Percentiles rank a stretch among this genome's conserved stretches.
Evolutionary conservation across 2,329 filamentous ascomycete genomes (phyloP).

Genomic region (Diaporthe sp.): DNA sequence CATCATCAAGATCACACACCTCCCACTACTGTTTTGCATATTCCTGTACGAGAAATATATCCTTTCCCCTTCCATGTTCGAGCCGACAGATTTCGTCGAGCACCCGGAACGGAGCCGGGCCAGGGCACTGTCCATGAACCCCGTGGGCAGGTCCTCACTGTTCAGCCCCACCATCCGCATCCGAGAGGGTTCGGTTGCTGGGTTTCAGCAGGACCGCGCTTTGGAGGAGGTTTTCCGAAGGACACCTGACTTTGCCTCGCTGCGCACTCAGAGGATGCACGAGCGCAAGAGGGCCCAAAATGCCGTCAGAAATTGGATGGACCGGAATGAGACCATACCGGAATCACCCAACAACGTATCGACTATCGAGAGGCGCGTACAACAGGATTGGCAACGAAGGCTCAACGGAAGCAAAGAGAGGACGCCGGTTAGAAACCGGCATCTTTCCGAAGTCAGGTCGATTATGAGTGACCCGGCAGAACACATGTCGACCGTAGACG

Average conservation of each 20-base stretch:
- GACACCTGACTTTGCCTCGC: conserved; percentile 72
- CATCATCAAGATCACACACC: conserved; percentile 91
- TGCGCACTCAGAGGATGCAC: conserved; percentile 68
- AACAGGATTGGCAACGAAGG: conserved; percentile 61
- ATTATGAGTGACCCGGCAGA: conserved; percentile 73
- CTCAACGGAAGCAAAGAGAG: conserved; percentile 63
- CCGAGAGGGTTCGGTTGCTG: conserved; percentile 87
- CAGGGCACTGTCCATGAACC: conserved; percentile 67
- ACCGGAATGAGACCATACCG: conserved; percentile 67
- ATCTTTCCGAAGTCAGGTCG: conserved; percentile 67
- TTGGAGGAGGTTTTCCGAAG: conserved; percentile 90
- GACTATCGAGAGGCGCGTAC: conserved; percentile 56
- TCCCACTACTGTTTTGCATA: conserved; percentile 87
- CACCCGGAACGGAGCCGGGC: conserved; percentile 64
- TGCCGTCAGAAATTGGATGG: conserved; percentile 93
- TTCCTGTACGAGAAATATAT: conserved; percentile 88
- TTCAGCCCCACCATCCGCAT: conserved; percentile 80
- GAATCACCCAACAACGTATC: conserved; percentile 60
- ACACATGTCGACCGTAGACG: conserved; percentile 61
- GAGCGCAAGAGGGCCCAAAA: conserved; percentile 81
- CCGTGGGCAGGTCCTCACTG: conserved; percentile 65
- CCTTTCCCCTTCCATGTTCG: conserved; percentile 79
- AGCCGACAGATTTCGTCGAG: conserved; percentile 88
- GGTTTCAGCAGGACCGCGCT: conserved; percentile 89
- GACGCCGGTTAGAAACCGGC: conserved; percentile 55